phyloP scores from a whole-genome alignment of 2,329 filamentous ascomycete genomes.

The Curvularia hawaiiensis region DNA sequence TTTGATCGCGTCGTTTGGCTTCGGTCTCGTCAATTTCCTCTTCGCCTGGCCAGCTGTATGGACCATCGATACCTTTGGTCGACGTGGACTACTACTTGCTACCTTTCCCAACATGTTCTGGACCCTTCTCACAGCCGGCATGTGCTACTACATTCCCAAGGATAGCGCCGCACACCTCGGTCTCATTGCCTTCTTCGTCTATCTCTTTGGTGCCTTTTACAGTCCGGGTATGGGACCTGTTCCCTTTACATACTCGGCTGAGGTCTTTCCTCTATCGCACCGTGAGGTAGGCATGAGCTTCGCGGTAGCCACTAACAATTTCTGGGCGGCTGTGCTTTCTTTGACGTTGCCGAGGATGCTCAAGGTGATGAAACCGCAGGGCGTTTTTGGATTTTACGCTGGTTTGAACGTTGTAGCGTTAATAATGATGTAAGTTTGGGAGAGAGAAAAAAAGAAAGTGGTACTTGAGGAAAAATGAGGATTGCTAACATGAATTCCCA shows the following conservation, averaged over 20 bases:
- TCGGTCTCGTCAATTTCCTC: slow-evolving; percentile 63
- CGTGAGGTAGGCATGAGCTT: slow-evolving; percentile 74
- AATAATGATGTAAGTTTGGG: slow-evolving; percentile 58
- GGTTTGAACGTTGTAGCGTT: slow-evolving; percentile 65
- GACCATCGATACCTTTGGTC: slow-evolving; percentile 58
- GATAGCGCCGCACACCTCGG: slow-evolving; percentile 51
- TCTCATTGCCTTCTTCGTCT: slow-evolving; percentile 62
- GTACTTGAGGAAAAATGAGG: not conserved
- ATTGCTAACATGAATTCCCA: not conserved
- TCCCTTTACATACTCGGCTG: slow-evolving; percentile 49
- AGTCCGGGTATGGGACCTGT: slow-evolving; percentile 57
- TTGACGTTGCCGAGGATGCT: slow-evolving; percentile 68
- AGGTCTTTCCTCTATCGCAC: slow-evolving; percentile 73
- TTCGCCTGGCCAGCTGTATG: slow-evolving; percentile 65
- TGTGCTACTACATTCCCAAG: slow-evolving; percentile 58
- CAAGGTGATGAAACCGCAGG: slow-evolving; percentile 55
- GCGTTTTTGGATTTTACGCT: slow-evolving; percentile 66
- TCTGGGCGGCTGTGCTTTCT: slow-evolving; percentile 63
- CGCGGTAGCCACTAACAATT: slow-evolving; percentile 69
- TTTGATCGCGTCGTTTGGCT: slow-evolving; percentile 63
- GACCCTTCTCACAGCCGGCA: slow-evolving; percentile 54
- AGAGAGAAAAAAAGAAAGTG: no score
- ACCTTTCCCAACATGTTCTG: slow-evolving; percentile 59
- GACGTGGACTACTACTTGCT: slow-evolving; percentile 56
- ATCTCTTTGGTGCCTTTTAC: slow-evolving; percentile 57